Evolutionary conservation across 2,329 filamentous ascomycete species (phyloP), one percentile per base, ranked within the genome.

Genomic region (Calonectria pauciramosa): DNA sequence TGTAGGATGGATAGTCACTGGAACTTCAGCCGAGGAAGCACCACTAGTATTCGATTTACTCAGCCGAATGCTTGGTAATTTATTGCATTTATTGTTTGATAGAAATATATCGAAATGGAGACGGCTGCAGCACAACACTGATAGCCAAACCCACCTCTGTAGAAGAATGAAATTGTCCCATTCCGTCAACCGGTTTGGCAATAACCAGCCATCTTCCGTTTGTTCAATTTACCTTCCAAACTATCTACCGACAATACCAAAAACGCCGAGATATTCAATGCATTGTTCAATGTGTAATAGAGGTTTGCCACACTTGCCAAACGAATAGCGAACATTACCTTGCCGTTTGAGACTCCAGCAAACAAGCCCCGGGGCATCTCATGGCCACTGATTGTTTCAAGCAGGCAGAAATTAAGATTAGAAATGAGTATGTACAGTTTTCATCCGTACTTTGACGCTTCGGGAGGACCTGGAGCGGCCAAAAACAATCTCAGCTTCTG

Each of bases 401-500:
- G 34, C 16, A 23, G n/a, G 56, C 56, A 60, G 18, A 26, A 26
- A 60, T 60, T 38, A 38, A 60, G 38, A 60, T 60, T 60, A 23
- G 34, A 23, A 23, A 38, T 10, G n/a, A 23, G 7, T 36, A 26
- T 38, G 32, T 23, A 60, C 20, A 60, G 56, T 36, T 59, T 59
- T 60, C 14, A 60, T 14, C 14, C n/a, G n/a, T 18, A 10, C 14
- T 41, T 38, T 30, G 11, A 26, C 28, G 18, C 30, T 20, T 23
- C 26, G 26, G 56, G 41, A 6, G 16, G 34, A 26, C 71, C 59
- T 38, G 71, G 67, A 5, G 73, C 70, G 14, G 64, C 44, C 32
- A 80, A 28, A 56, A 81, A 81, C 16, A 78, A 66, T 52, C 89
- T 86, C 47, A 93, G 83, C 78, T 87, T 88, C 36, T 85, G 84